Percentiles rank a stretch among this genome's conserved stretches.
Conservation (phyloP, 2,329 filamentous ascomycete species). For the Aspergillus niger region DNA sequence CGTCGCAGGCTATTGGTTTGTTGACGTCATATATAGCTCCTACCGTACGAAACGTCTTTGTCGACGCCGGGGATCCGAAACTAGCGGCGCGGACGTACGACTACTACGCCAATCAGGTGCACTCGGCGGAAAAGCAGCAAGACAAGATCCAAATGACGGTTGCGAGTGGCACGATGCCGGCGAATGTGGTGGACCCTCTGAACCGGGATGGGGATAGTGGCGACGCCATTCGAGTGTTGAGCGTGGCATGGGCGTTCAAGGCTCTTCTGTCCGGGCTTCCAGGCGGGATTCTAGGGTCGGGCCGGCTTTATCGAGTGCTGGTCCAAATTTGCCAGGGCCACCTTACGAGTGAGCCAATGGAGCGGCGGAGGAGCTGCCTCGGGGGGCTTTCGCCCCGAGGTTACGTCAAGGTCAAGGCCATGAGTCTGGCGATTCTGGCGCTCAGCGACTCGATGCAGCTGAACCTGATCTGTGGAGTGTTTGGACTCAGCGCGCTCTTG, state of each 20-base stretch:
- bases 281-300: conserved; percentile 42
- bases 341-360: conserved; percentile 17
- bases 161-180: conserved; percentile 36
- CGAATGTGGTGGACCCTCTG: conserved; percentile 19
- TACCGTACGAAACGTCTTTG: conserved; percentile 36
- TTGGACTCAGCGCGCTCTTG: conserved; percentile 39
- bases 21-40: conserved; percentile 26
- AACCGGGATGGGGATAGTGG: conserved; percentile 11
- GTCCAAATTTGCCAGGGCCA: conserved; percentile 31
- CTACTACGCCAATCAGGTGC: conserved; percentile 43
- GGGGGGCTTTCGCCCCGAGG: conserved; percentile 21
- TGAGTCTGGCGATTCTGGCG: conserved; percentile 41
- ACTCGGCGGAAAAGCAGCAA: conserved; percentile 38
- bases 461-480: conserved; percentile 44
- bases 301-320: conserved; percentile 35
- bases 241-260: conserved; percentile 39
- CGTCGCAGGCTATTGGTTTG: conserved; percentile 11
- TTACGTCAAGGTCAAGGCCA: conserved; percentile 33
- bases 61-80: conserved; percentile 37
- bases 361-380: conserved; percentile 24
- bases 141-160: conserved; percentile 37
- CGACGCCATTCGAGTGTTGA: conserved; percentile 16
- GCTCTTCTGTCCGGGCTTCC: conserved; percentile 41
- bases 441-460: conserved; percentile 42
- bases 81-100: conserved; percentile 41